phyloP scores from a whole-genome alignment of 1,284 basidiomycete species.

The Heimioporus retisporus region DNA sequence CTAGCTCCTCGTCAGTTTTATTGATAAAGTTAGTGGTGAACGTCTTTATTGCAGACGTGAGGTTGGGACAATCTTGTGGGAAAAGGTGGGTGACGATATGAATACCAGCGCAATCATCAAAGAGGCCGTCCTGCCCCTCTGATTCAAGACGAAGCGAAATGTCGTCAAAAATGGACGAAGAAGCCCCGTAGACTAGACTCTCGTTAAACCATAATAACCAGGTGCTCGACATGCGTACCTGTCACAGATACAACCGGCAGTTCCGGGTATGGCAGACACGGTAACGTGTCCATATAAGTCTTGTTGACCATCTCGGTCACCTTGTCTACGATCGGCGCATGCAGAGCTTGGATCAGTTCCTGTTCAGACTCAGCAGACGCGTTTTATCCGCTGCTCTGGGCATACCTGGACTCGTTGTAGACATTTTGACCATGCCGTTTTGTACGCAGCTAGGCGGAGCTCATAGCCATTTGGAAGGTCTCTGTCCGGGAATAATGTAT shows the following conservation, averaged over 20 bases:
- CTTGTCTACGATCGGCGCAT: slow-evolving; percentile 53
- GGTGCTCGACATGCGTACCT: slow-evolving; percentile 47
- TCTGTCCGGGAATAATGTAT: slow-evolving; percentile 38
- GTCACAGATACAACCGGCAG: slow-evolving; percentile 66
- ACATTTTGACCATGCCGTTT: slow-evolving; percentile 60
- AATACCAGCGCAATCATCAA: slow-evolving; percentile 31
- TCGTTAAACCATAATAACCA: slow-evolving; percentile 18
- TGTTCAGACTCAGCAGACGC: slow-evolving; percentile 30
- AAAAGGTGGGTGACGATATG: slow-evolving; percentile 61
- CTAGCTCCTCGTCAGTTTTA: slow-evolving; percentile 41
- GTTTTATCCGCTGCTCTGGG: slow-evolving; percentile 1
- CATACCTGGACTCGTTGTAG: slow-evolving; percentile 58
- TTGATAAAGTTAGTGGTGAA: slow-evolving; percentile 66
- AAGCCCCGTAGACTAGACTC: slow-evolving; percentile 41
- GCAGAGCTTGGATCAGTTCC: slow-evolving; percentile 56
- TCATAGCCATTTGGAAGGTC: slow-evolving; percentile 55
- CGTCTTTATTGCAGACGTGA: slow-evolving; percentile 64
- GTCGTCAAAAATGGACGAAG: slow-evolving; percentile 55
- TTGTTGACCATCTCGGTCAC: slow-evolving; percentile 52
- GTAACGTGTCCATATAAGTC: slow-evolving; percentile 52
- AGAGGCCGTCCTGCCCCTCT: slow-evolving; percentile 39
- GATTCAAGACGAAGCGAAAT: slow-evolving; percentile 50
- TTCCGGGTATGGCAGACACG: slow-evolving; percentile 62
- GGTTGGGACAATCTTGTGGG: slow-evolving; percentile 65
- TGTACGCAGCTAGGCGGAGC: slow-evolving; percentile 59